Evolutionary conservation across 2,329 filamentous ascomycete genomes (phyloP), one percentile per base, ranked within the genome.

Genomic region (Pyrenochaeta sp.): DNA sequence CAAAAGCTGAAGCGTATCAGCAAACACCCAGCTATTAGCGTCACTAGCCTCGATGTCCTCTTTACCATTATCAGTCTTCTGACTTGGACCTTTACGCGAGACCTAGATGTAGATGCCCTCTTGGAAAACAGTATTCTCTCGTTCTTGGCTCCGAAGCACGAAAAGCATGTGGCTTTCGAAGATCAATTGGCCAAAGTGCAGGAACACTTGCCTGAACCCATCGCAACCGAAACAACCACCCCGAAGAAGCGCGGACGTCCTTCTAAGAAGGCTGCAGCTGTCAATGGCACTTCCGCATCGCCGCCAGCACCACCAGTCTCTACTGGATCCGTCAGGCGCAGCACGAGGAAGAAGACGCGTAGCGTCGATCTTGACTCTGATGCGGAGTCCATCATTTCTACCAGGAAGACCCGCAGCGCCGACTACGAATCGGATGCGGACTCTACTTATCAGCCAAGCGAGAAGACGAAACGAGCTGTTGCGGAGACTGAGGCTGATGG

Each of bases 1-100:
- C 46, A 81, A 78, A 68, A 73, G 85, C 12, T 77, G 84, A 27
- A 82, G 80, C 40, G 82, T 1, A 79, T 85, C 50, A 80, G 79
- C 57, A 84, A 84, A 51, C 85, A 90, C 67, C 86, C 87, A 0
- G 83, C 82, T 24, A 82, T 89, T 30, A 82, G 83, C 22, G 83
- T 81, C 19, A 83, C 84, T 0, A 85, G 83, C 5, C 83, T 83
- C 73, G 88, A 90, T 71, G 86, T 87, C 1, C 69, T 90, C 13
- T 77, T 88, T 36, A 85, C 83, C 24, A 78, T 79, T 1, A 57
- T 85, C 13, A 84, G 82, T 54, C 72, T 88, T n/a, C 81, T 85
- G 1, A 55, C 84, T 1, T 89, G 86, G 86, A 82, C 84, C n/a
- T 84, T 84, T 40, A 79, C 84, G 1, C 79, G 85, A 32, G 80